Percentiles rank a stretch among this genome's conserved stretches.
phyloP scores from a whole-genome alignment of 2,329 filamentous ascomycete genomes.

The Apiospora arundinis region DNA sequence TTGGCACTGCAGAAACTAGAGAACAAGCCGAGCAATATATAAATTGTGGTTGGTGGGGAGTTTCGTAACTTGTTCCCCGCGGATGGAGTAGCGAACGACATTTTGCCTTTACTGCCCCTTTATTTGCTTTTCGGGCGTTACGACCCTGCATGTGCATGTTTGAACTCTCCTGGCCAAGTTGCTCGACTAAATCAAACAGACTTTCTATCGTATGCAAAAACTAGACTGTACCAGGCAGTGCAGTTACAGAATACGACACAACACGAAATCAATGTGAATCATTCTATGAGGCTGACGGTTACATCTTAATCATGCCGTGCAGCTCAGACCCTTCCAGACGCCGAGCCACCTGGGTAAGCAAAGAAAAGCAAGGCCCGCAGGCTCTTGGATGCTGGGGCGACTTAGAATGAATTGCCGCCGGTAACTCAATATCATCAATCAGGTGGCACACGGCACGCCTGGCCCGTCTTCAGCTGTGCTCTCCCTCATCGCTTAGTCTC shows the following conservation, averaged over 20 bases:
- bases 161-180: neutral
- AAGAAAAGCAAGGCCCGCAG: neutral
- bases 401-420: neutral
- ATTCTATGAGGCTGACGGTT: neutral
- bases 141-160: neutral
- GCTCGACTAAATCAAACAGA: neutral
- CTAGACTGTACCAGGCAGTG: neutral
- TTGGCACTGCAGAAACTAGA: neutral
- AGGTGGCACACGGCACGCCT: neutral
- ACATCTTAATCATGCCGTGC: neutral
- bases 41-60: neutral
- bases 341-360: neutral
- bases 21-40: neutral
- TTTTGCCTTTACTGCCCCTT: neutral
- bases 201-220: neutral
- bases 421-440: neutral
- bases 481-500: neutral
- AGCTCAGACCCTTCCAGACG: conserved; percentile 5
- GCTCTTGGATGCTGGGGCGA: neutral
- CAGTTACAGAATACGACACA: neutral
- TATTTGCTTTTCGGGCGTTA: neutral
- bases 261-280: neutral
- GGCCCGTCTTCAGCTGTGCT: neutral
- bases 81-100: neutral
- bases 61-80: neutral